Base-by-base conservation (phyloP, 2,329 filamentous ascomycete species). In the Sphaerulina vaccinii region DNA sequence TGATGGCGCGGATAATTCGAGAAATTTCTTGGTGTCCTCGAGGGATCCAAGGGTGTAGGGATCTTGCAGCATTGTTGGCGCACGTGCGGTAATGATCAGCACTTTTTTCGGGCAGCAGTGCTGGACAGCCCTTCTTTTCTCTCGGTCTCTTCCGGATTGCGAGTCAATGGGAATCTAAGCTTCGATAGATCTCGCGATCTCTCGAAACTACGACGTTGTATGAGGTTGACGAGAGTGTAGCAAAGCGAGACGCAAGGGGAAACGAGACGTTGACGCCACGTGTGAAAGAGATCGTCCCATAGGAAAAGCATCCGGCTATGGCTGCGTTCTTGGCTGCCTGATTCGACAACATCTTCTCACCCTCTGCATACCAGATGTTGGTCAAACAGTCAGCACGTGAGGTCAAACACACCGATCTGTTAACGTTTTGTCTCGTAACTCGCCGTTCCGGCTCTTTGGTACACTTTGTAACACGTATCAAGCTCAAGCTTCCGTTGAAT, bases 51-150 rank as follows among this genome's bases (percentile, higher is more conserved):
- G 57, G 55, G 39, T 58, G 39, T 56, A 43, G 23, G 16, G 36
- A 22, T 22, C 13, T 33, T 41, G 37, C 41, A 32, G 49, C 51
- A 39, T 42, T 23, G 29, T 38, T 37, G 45, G 35, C 48, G 57
- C 57, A 54, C 57, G 57, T 56, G 57, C 55, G 55, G 52, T 40
- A 57, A 55, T 59, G 55, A 59, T 59, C 52, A 51, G 55, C 55
- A 44, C 50, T 33, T 44, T 27, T 44, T 40, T 57, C 52, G 55
- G 57, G 55, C 55, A 56, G 40, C 50, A 54, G 46, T 49, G 50
- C 47, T n/a, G 49, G 33, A 29, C 37, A 19, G 24, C 33, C 18
- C 24, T 27, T 33, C n/a, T 36, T 11, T 19, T 11, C 37, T 16
- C 13, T 45, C 55, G 48, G 44, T 48, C 23, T 46, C 33, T 38